These are phyloP conservation scores for Tricholoma hemisulphureum DNA, from an alignment of 768 basidiomycete genomes.

Conservation along the genomic window DNA sequence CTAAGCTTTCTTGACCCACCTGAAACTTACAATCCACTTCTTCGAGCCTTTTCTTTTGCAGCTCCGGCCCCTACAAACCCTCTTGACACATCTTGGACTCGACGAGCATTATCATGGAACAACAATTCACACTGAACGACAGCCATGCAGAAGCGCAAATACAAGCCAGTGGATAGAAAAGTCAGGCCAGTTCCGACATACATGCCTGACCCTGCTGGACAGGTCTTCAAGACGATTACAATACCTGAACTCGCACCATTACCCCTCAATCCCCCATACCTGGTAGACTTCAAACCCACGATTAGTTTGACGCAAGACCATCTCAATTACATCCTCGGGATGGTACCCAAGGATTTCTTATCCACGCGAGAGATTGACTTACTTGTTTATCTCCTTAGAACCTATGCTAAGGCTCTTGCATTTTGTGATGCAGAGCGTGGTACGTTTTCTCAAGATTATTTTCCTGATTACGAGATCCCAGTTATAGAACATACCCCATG, in stretches of 20 bases:
- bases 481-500: not conserved
- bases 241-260: conserved; percentile 8
- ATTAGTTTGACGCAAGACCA: conserved; percentile 12
- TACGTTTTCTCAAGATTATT: conserved; percentile 11
- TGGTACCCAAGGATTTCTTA: conserved; percentile 4
- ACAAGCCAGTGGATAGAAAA: conserved; percentile 26
- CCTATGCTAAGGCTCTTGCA: conserved; percentile 12
- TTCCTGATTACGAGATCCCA: not conserved
- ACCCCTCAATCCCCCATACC: conserved; percentile 3
- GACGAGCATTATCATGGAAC: conserved; percentile 4
- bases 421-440: conserved; percentile 21
- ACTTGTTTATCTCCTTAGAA: conserved; percentile 13
- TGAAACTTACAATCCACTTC: conserved; percentile 11
- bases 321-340: conserved; percentile 11
- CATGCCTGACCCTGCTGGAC: conserved; percentile 18
- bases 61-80: not conserved
- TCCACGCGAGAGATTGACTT: conserved; percentile 15
- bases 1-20: conserved; percentile 6
- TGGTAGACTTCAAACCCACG: conserved; percentile 6
- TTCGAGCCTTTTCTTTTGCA: conserved; percentile 5
- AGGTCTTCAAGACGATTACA: conserved; percentile 4
- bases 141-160: conserved; percentile 1
- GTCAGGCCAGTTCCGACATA: conserved; percentile 23
- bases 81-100: conserved; percentile 8
- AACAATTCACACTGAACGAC: not conserved